Conservation (phyloP, 257 asterid species). For the Knoxia roxburghii region DNA sequence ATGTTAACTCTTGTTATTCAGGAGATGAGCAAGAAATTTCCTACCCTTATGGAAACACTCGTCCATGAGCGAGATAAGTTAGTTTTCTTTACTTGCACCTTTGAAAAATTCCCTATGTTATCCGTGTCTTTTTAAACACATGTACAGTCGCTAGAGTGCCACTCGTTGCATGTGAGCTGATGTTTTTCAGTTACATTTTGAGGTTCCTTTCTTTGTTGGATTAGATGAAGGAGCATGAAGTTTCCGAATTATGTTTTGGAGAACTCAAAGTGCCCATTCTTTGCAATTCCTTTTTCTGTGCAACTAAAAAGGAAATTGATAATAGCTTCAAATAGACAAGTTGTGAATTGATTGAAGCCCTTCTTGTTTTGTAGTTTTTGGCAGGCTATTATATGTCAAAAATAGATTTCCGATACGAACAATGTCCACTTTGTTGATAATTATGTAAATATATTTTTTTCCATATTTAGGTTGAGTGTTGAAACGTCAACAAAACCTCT, state of each 20-base stretch:
- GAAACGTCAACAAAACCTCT: not conserved
- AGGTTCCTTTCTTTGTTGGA: not conserved
- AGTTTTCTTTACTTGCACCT: constrained; percentile 21
- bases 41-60: constrained; percentile 90
- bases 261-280: not conserved
- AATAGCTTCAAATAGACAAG: not conserved
- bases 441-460: not conserved
- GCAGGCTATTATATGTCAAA: not conserved
- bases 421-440: not conserved
- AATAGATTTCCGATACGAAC: not conserved
- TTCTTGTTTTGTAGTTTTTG: not conserved
- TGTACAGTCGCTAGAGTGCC: not conserved
- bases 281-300: not conserved
- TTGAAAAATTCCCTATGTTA: not conserved
- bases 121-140: not conserved
- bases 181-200: not conserved
- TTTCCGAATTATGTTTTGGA: not conserved
- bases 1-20: constrained; percentile 87
- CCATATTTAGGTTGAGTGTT: not conserved
- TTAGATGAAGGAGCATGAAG: not conserved
- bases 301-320: not conserved
- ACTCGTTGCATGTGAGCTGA: not conserved
- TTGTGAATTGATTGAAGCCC: not conserved
- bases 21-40: constrained; percentile 89
- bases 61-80: constrained; percentile 93